Base-by-base conservation (phyloP, 495 filamentous ascomycete species). In the Pseudevernia furfuracea region DNA sequence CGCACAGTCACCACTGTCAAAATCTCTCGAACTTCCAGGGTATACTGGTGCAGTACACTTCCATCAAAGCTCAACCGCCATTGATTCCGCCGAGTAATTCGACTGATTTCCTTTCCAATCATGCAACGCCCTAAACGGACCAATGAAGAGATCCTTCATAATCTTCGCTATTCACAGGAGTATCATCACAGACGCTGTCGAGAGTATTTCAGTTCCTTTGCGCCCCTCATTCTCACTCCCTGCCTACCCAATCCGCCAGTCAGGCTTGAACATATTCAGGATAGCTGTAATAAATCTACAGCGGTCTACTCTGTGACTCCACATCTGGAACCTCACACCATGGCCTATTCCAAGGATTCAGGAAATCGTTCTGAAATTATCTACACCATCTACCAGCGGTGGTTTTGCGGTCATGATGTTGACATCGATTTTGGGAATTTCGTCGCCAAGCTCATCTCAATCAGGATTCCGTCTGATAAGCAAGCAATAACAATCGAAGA, bases 221-320 rank as follows among this genome's bases (percentile, higher is more conserved):
- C 9, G 10, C 38, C 44, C 21, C 60, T 62, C 39, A 52, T 25
- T 49, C 60, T 62, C 44, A 48, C 44, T 48, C 44, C 44, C 25
- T 62, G 30, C 25, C 32, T 37, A 25, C 39, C 60, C 32, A 43
- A 34, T 43, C 57, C 38, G 36, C 34, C 21, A 59, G 57, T 59
- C 28, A 25, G 28, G 57, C 57, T 59, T 34, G 57, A 59, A 59
- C 57, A 59, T 14, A 59, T 59, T 43, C 57, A 59, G 32, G 57
- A 59, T 43, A 36, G 57, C 57, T 59, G 57, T 30, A 59, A 59
- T 28, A 59, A 59, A 59, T 59, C 57, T 37, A 59, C 57, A 59
- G 57, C 57, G 36, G 28, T 59, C 32, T 59, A 59, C 57, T 23
- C 28, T 23, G 14, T 43, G 10, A 59, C n/a, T 59, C 57, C 57